Conservation (phyloP, 371 early-diverging fungal genomes). For the Parasitella parasitica region DNA sequence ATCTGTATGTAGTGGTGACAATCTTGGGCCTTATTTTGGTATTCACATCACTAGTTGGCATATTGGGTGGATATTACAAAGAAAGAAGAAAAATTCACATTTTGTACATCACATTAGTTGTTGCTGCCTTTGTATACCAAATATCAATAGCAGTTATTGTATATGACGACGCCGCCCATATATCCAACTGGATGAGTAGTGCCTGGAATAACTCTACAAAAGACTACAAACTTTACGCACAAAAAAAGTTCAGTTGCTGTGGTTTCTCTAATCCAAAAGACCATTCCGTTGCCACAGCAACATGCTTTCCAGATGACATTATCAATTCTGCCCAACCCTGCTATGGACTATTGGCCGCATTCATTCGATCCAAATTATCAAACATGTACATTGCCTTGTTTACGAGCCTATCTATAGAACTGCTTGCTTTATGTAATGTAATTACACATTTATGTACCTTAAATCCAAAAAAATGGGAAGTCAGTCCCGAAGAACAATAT, state of each 20-base stretch:
- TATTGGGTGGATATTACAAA: slow-evolving; percentile 31
- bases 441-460: slow-evolving; percentile 33
- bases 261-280: slow-evolving; percentile 34
- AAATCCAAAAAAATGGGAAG: slow-evolving; percentile 16
- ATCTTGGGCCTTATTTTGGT: slow-evolving; percentile 39
- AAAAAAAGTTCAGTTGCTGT: slow-evolving; percentile 41
- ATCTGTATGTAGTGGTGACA: slow-evolving; percentile 45
- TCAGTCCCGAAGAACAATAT: slow-evolving; percentile 13
- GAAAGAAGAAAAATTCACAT: slow-evolving; percentile 35
- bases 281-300: slow-evolving; percentile 24
- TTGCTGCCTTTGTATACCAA: slow-evolving; percentile 39
- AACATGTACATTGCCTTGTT: slow-evolving; percentile 36
- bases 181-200: slow-evolving; percentile 28
- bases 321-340: slow-evolving; percentile 33
- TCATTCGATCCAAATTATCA: slow-evolving; percentile 23
- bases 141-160: slow-evolving; percentile 34
- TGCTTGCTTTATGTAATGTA: slow-evolving; percentile 36
- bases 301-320: slow-evolving; percentile 25
- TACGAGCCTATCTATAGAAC: slow-evolving; percentile 31
- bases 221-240: slow-evolving; percentile 34
- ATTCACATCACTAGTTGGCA: slow-evolving; percentile 38
- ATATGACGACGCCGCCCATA: slow-evolving; percentile 40
- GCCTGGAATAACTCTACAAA: slow-evolving; percentile 30
- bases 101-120: slow-evolving; percentile 29
- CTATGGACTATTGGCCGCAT: slow-evolving; percentile 23